Percentiles rank a stretch among this genome's conserved stretches.
Evolutionary conservation across 768 basidiomycete species (phyloP).

Genomic region (Gloeostereum incarnatum): DNA sequence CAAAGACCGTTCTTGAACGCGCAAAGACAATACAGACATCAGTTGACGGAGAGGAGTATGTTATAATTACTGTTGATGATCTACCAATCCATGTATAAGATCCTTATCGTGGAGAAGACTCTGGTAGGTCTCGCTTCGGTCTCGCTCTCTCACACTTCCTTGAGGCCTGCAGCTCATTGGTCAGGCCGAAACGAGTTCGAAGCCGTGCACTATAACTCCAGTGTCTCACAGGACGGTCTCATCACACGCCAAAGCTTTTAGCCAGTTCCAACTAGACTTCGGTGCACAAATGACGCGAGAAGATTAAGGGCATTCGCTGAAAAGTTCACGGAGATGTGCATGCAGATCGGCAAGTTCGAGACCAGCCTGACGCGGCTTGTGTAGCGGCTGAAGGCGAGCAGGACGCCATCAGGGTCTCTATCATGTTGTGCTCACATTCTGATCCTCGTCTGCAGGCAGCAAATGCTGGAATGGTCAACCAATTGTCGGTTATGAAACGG

Average conservation of each 20-base stretch:
- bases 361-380: slow-evolving; percentile 71
- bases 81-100: slow-evolving; percentile 92
- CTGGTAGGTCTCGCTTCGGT: slow-evolving; percentile 65
- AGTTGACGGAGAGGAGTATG: slow-evolving; percentile 91
- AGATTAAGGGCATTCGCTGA: slow-evolving; percentile 67
- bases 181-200: slow-evolving; percentile 76
- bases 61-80: slow-evolving; percentile 84
- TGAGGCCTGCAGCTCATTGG: slow-evolving; percentile 13
- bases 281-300: slow-evolving; percentile 79
- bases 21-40: slow-evolving; percentile 82
- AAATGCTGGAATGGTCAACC: slow-evolving; percentile 63
- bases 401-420: slow-evolving; percentile 70
- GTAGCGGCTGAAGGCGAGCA: slow-evolving; percentile 81
- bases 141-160: not conserved
- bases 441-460: slow-evolving; percentile 37
- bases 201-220: slow-evolving; percentile 91
- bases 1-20: slow-evolving; percentile 60
- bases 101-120: slow-evolving; percentile 84
- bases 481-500: slow-evolving; percentile 54
- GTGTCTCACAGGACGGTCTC: slow-evolving; percentile 90
- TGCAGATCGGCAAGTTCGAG: slow-evolving; percentile 91
- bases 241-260: slow-evolving; percentile 75
- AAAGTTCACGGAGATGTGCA: slow-evolving; percentile 68
- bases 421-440: not conserved
- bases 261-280: slow-evolving; percentile 78